These are phyloP conservation scores for Exserohilum rostratum DNA, from an alignment of 2,329 filamentous ascomycete species.

Conservation along the genomic window DNA sequence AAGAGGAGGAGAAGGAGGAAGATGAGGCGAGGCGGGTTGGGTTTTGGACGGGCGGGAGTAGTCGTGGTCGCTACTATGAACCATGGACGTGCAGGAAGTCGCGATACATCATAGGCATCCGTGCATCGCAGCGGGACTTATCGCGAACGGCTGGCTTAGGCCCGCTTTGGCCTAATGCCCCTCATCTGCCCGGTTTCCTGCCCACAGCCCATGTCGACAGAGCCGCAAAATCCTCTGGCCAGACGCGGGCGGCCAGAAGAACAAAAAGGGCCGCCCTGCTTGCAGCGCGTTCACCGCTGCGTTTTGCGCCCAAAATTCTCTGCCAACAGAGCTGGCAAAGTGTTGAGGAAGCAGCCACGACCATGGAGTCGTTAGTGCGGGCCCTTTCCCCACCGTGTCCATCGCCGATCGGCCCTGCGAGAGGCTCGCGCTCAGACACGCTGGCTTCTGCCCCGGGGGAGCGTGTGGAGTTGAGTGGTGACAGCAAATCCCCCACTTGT, in stretches of 20 bases:
- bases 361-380: conserved; percentile 17
- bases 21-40: conserved; percentile 5
- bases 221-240: conserved; percentile 15
- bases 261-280: not conserved
- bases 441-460: not conserved
- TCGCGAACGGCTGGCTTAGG: conserved; percentile 21
- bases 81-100: conserved; percentile 39
- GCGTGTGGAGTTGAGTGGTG: conserved; percentile 9
- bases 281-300: not conserved
- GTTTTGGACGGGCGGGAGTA: conserved; percentile 28
- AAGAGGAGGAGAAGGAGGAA: not conserved
- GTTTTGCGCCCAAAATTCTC: conserved; percentile 7
- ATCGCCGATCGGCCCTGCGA: conserved; percentile 20
- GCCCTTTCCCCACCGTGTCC: conserved; percentile 12
- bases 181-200: conserved; percentile 19
- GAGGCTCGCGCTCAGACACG: conserved; percentile 10
- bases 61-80: conserved; percentile 28
- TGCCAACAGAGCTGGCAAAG: conserved; percentile 12
- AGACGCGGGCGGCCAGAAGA: conserved; percentile 1
- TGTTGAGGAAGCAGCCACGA: conserved; percentile 35
- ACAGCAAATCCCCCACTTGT: conserved; percentile 8
- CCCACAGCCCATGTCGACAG: conserved; percentile 17
- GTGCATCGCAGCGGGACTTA: conserved; percentile 34
- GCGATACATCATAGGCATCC: conserved; percentile 37
- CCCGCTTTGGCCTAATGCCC: conserved; percentile 18